phyloP scores from a whole-genome alignment of 2,329 filamentous ascomycete species.

The Nothopassalora personata region DNA sequence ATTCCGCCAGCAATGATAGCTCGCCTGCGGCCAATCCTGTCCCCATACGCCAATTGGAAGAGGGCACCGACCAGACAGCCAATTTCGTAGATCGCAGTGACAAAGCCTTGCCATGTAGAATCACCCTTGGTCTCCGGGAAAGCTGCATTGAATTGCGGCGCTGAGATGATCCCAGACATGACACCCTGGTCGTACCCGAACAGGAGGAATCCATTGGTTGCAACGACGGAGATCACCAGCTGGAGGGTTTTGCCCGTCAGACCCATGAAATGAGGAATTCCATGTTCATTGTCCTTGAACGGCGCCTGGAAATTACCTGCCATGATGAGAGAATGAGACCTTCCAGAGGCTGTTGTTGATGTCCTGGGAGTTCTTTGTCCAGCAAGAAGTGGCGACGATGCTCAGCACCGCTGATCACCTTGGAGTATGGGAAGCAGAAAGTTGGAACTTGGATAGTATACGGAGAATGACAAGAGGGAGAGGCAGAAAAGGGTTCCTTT shows the following conservation, averaged over 20 bases:
- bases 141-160: slow-evolving; percentile 29
- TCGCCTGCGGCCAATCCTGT: slow-evolving; percentile 39
- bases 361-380: not conserved
- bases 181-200: slow-evolving; percentile 27
- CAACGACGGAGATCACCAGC: slow-evolving; percentile 55
- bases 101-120: slow-evolving; percentile 46
- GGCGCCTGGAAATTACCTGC: slow-evolving; percentile 11
- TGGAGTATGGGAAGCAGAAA: slow-evolving; percentile 4
- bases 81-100: slow-evolving; percentile 50
- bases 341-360: slow-evolving; percentile 6
- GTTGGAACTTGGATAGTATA: slow-evolving; percentile 6
- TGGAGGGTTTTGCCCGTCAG: slow-evolving; percentile 54
- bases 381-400: not conserved
- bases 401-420: slow-evolving; percentile 6
- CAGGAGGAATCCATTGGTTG: slow-evolving; percentile 53
- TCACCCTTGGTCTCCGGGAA: slow-evolving; percentile 39
- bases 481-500: not conserved
- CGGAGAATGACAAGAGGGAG: not conserved
- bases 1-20: slow-evolving; percentile 39
- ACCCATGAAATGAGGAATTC: slow-evolving; percentile 50
- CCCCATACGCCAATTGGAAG: slow-evolving; percentile 36
- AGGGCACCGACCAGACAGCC: slow-evolving; percentile 44
- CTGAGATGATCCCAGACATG: slow-evolving; percentile 40
- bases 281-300: slow-evolving; percentile 21
- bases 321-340: slow-evolving; percentile 7